Percentiles rank a stretch among this genome's conserved stretches.
phyloP scores from a whole-genome alignment of 495 filamentous ascomycete species.

The Diplogelasinospora grovesii region DNA sequence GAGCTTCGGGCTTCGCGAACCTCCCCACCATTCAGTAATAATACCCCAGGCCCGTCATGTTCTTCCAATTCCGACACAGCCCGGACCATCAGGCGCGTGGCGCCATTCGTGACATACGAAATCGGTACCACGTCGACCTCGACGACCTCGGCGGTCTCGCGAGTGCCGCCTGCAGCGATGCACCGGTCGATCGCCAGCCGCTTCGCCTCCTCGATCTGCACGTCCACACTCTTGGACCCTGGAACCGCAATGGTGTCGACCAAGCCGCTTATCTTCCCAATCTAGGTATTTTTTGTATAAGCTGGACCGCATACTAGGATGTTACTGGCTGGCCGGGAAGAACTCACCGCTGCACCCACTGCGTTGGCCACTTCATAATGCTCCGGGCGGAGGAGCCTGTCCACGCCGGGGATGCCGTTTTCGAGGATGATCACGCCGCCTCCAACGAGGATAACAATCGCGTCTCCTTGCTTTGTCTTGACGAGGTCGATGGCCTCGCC shows the following conservation, averaged over 20 bases:
- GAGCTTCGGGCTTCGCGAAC: too few species aligned
- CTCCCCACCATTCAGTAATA: too few species aligned
- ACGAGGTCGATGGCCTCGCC: slow-evolving; percentile 43
- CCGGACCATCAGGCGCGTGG: too few species aligned
- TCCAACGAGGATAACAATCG: slow-evolving; percentile 41
- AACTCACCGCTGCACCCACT: slow-evolving; percentile 51
- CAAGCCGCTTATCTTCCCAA: slow-evolving; percentile 43
- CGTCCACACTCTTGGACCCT: slow-evolving; percentile 17
- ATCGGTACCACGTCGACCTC: too few species aligned
- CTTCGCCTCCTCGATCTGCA: slow-evolving; percentile 26
- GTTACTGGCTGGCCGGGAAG: too few species aligned
- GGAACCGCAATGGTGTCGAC: slow-evolving; percentile 33
- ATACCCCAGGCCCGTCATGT: too few species aligned
- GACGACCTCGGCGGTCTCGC: slow-evolving; percentile 16
- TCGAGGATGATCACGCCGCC: slow-evolving; percentile 34
- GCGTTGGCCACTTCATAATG: slow-evolving; percentile 48
- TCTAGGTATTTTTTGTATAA: too few species aligned
- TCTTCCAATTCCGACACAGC: too few species aligned
- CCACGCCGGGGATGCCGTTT: slow-evolving; percentile 23
- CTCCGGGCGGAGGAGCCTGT: slow-evolving; percentile 28
- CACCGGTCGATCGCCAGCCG: slow-evolving; percentile 23
- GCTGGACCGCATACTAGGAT: too few species aligned
- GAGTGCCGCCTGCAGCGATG: slow-evolving; percentile 38
- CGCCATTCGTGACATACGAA: too few species aligned
- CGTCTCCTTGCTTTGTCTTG: slow-evolving; percentile 41